Evolutionary conservation across 345 rosid genomes (phyloP), one percentile per base, ranked within the genome.

Genomic region (Eucalyptus microcorys): DNA sequence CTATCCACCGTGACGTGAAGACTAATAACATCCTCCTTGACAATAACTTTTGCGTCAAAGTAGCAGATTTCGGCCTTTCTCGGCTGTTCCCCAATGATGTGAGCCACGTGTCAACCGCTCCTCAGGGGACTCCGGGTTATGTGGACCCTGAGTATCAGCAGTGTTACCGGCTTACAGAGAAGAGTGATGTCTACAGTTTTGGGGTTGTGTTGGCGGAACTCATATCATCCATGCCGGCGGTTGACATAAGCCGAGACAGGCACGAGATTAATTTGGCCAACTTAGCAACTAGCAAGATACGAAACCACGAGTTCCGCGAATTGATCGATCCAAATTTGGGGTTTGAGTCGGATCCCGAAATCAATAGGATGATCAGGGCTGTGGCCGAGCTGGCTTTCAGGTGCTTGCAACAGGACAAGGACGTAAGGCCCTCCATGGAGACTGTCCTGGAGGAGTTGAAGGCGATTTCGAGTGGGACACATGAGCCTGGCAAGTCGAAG

Each of bases 171-270:
- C 92, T 95, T 37, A 95, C 95, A 0, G 94, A 90, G 55, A 95
- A 93, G 91, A 96, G 98, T 57, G 98, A 96, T 49, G 96, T 96
- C 2, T 96, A 93, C 49, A 96, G 98, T 91, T 96, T 96, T 32
- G 96, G 96, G 30, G 98, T 96, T 30, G 96, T 96, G 21, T 94
- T 96, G 37, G 87, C 91, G 19, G 96, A 96, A 92, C 95, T 96
- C 34, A 86, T 94, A 66, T 93, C 96, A 0, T 96, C 96, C 5
- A 91, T 92, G 95, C 97, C 96, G 40, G 96, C 96, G 34, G 94
- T 96, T 24, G 97, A 95, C 86, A 93, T 92, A 59, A 91, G 14
- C 45, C 93, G 96, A 88, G 87, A 92, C 87, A 93, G 91, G 91
- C 86, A 91, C 24, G 96, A 96, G 90, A 93, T 94, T 79, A 94